Evolutionary conservation across 2,329 filamentous ascomycete species (phyloP).

Genomic region (Lachnellula hyalina): DNA sequence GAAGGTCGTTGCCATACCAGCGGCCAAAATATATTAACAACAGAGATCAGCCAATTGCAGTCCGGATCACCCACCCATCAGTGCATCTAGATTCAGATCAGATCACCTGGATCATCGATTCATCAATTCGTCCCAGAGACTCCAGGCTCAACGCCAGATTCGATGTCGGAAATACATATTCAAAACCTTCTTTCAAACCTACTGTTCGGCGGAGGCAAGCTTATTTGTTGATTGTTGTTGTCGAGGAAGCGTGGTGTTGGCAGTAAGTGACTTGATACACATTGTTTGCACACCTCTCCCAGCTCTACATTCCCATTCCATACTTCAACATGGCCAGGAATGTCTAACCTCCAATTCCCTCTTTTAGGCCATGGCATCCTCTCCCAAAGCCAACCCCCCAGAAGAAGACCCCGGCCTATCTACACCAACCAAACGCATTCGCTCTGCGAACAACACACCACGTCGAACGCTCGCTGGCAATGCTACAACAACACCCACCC

Average conservation of each 20-base stretch:
- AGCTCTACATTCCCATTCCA: constrained; percentile 3
- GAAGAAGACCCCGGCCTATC: constrained; percentile 7
- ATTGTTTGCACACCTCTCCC: background rate
- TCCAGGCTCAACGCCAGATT: background rate
- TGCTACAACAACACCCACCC: constrained; percentile 16
- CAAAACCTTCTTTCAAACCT: background rate
- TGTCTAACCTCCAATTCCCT: constrained; percentile 2
- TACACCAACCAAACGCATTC: background rate
- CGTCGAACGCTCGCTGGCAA: constrained; percentile 18
- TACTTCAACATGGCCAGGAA: background rate
- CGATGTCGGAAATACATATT: background rate
- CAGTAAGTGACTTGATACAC: background rate
- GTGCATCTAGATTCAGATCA: background rate
- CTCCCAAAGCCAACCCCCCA: constrained; percentile 6
- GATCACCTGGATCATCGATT: background rate
- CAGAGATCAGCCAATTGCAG: background rate
- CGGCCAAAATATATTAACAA: background rate
- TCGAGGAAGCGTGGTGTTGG: background rate
- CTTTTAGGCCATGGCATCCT: constrained; percentile 8
- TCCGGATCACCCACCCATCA: background rate
- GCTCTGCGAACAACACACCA: constrained; percentile 9
- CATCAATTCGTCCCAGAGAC: background rate
- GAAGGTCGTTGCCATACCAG: background rate
- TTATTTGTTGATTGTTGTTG: constrained; percentile 1
- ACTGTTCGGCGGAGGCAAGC: constrained; percentile 1